Conservation (phyloP, 192 early-diverging fungal genomes). For the Umbelopsis ramanniana region DNA sequence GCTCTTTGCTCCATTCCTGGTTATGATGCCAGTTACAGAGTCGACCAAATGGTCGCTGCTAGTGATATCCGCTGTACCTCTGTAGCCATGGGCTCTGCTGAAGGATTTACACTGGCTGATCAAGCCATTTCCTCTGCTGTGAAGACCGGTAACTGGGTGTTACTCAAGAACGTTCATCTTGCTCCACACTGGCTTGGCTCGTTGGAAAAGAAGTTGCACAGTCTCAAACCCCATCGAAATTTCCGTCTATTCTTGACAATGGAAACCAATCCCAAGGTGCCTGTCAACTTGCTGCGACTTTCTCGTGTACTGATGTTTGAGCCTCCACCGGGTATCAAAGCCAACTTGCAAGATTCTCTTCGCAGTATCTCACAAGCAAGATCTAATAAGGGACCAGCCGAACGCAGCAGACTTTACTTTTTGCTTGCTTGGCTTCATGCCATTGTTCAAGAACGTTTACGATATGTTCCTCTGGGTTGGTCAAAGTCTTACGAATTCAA, state of each 20-base stretch:
- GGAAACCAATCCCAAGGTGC: conserved; percentile 97
- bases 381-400: conserved; percentile 72
- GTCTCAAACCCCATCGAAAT: conserved; percentile 76
- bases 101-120: conserved; percentile 91
- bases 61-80: conserved; percentile 64
- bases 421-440: conserved; percentile 97
- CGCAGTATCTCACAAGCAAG: conserved; percentile 61
- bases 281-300: conserved; percentile 86
- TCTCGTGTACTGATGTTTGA: conserved; percentile 95
- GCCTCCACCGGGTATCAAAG: conserved; percentile 94
- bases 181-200: conserved; percentile 91
- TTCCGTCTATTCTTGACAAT: conserved; percentile 98
- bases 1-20: conserved; percentile 93
- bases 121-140: conserved; percentile 83
- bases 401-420: conserved; percentile 91
- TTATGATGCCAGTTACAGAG: conserved; percentile 93
- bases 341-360: conserved; percentile 87
- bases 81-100: conserved; percentile 97
- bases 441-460: conserved; percentile 91
- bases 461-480: conserved; percentile 98
- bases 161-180: conserved; percentile 99
- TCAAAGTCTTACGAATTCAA: conserved; percentile 98
- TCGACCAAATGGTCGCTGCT: conserved; percentile 82
- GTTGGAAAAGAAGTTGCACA: conserved; percentile 94
- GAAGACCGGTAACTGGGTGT: conserved; percentile 91